These are phyloP conservation scores for Cinnamomum chago DNA, from an alignment of 164 flowering plant species.

Conservation along the genomic window DNA sequence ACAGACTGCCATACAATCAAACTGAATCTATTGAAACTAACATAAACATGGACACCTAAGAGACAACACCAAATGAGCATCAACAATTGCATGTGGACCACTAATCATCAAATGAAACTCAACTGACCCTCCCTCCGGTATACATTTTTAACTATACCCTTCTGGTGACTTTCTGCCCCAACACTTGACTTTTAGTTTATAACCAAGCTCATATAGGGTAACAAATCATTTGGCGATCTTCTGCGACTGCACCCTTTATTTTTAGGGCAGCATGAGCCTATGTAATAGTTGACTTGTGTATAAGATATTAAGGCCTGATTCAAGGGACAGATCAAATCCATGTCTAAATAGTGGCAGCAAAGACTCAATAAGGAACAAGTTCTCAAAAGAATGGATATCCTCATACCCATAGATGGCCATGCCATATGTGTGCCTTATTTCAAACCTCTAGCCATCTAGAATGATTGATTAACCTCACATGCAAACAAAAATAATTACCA, in stretches of 20 bases:
- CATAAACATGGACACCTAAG: background rate
- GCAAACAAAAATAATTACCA: constrained; percentile 32
- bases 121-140: background rate
- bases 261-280: background rate
- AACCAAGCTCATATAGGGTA: too few relatives aligned
- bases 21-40: background rate
- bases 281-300: background rate
- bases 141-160: background rate
- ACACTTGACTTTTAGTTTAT: too few relatives aligned
- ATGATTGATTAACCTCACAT: background rate
- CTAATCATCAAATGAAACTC: background rate
- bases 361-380: background rate
- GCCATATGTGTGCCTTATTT: background rate
- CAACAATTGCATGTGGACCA: background rate
- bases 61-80: background rate
- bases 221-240: too few relatives aligned
- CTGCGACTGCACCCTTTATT: background rate
- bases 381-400: too few relatives aligned
- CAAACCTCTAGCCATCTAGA: background rate
- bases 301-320: too few relatives aligned
- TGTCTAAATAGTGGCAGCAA: background rate
- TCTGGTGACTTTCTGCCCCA: background rate
- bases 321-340: background rate
- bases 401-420: too few relatives aligned
- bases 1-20: background rate